Evolutionary conservation across 768 basidiomycete genomes (phyloP), one percentile per base, ranked within the genome.

Genomic region (Rhizopogon rudus): DNA sequence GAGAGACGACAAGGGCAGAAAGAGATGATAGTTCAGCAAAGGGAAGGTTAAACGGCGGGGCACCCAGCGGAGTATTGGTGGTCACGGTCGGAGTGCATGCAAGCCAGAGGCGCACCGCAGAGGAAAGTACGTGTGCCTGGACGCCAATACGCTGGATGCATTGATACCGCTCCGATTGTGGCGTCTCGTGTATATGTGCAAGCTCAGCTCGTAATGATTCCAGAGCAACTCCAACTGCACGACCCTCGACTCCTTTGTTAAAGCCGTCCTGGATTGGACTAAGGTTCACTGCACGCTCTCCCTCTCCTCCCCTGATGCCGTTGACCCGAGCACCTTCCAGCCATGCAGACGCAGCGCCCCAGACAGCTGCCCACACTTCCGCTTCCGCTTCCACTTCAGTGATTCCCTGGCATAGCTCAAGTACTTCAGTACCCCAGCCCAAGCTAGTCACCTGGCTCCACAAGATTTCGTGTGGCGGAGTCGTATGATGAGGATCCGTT

Each of bases 391-490:
- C 65, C 6, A 62, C 61, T 10, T 57, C 60, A 9, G 66, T 65
- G 10, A 86, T 48, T 42, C 64, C 60, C 3, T 63, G 61, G 53
- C 72, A 65, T 54, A 79, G 56, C 45, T 71, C 72, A n/a, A 79
- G 63, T 7, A 85, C 61, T 31, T 87, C 83, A 0, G 77, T 75
- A 16, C 73, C 76, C 90, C 93, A 96, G 0, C 77, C 82, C 84
- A 88, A 90, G 3, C 81, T 84, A n/a, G 75, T 71, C 9, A 96
- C 75, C 63, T 93, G 91, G 53, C 86, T 91, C 95, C 96, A 98
- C 8, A 88, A 71, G 48, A 98, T 83, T 52, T 91, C 92, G 68
- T 98, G 96, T 7, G 76, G 77, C 0, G 93, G 93, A 3, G 84
- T 88, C 6, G 93, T 95, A 53, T 78, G 76, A 65, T 98, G 96